Conservation (phyloP, 2,329 filamentous ascomycete species). For the Trichoderma gracile region DNA sequence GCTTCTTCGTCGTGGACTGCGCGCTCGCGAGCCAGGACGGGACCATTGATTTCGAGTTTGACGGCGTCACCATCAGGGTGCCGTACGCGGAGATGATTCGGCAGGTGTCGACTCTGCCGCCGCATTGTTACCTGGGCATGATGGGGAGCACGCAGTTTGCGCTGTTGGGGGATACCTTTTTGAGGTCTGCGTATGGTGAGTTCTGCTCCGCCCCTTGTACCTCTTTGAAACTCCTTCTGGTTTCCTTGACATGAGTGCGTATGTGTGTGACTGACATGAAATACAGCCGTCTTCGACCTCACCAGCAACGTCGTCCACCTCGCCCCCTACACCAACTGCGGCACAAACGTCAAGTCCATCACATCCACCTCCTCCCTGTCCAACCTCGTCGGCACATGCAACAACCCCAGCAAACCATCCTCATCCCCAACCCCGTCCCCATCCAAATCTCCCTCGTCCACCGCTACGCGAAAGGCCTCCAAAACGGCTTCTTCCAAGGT, state of each 20-base stretch:
- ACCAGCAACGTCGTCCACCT: slow-evolving; percentile 51
- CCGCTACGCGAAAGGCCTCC: background rate
- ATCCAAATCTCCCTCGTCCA: background rate
- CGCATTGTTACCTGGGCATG: slow-evolving; percentile 53
- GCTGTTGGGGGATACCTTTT: slow-evolving; percentile 56
- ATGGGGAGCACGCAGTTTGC: slow-evolving; percentile 49
- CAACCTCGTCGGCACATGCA: slow-evolving; percentile 28
- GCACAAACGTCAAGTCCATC: slow-evolving; percentile 33
- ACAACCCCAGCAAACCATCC: background rate
- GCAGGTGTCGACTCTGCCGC: slow-evolving; percentile 29
- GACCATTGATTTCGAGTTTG: slow-evolving; percentile 52
- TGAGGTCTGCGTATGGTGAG: slow-evolving; percentile 54
- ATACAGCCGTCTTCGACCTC: slow-evolving; percentile 53
- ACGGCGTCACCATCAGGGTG: slow-evolving; percentile 50
- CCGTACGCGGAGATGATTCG: slow-evolving; percentile 52
- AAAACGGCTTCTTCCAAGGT: background rate
- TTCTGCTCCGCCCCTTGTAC: background rate
- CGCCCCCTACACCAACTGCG: slow-evolving; percentile 54
- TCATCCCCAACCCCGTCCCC: background rate
- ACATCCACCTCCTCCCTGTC: slow-evolving; percentile 22
- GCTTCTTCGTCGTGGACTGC: slow-evolving; percentile 52
- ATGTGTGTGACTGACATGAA: background rate
- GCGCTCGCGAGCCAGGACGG: slow-evolving; percentile 43
- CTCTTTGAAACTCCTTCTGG: too few species aligned
- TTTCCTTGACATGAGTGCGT: too few species aligned